These are phyloP conservation scores for Teunomyces aglyptinius DNA, from an alignment of 805 yeast genomes.

Conservation along the genomic window DNA sequence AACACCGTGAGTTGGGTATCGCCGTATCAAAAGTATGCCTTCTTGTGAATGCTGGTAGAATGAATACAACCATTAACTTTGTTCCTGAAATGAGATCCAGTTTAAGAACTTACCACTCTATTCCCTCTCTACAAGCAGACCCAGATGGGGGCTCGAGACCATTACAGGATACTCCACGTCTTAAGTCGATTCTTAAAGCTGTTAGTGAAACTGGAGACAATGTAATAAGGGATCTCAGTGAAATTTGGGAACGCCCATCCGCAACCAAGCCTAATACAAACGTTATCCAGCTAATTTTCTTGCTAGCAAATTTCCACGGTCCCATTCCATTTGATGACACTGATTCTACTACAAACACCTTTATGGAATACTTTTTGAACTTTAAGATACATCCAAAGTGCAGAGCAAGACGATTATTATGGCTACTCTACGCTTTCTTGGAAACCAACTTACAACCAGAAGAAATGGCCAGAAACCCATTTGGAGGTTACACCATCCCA, in stretches of 20 bases:
- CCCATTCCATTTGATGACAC: conserved; percentile 32
- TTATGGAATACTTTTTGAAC: conserved; percentile 74
- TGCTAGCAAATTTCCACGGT: conserved; percentile 63
- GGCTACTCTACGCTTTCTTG: conserved; percentile 78
- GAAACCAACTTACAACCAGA: conserved; percentile 66
- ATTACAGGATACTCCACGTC: conserved; percentile 90
- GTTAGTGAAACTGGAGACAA: conserved; percentile 65
- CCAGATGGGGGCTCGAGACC: conserved; percentile 59
- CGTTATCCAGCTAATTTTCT: conserved; percentile 66
- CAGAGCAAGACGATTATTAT: conserved; percentile 71
- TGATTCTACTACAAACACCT: conserved; percentile 32
- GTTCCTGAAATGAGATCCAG: conserved; percentile 95
- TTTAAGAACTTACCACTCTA: conserved; percentile 87
- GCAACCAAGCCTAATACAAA: conserved; percentile 52
- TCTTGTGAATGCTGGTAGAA: conserved; percentile 85
- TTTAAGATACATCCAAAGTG: conserved; percentile 57
- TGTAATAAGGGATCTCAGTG: conserved; percentile 49
- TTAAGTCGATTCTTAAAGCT: conserved; percentile 85
- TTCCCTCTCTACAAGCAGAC: conserved; percentile 81
- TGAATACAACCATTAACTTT: conserved; percentile 93
- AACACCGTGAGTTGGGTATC: conserved; percentile 59
- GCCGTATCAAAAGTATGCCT: conserved; percentile 80
- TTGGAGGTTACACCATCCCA: conserved; percentile 40
- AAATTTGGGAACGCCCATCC: conserved; percentile 38
- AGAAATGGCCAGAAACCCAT: conserved; percentile 57